phyloP scores from a whole-genome alignment of 768 basidiomycete genomes.

The Galerina marginata region DNA sequence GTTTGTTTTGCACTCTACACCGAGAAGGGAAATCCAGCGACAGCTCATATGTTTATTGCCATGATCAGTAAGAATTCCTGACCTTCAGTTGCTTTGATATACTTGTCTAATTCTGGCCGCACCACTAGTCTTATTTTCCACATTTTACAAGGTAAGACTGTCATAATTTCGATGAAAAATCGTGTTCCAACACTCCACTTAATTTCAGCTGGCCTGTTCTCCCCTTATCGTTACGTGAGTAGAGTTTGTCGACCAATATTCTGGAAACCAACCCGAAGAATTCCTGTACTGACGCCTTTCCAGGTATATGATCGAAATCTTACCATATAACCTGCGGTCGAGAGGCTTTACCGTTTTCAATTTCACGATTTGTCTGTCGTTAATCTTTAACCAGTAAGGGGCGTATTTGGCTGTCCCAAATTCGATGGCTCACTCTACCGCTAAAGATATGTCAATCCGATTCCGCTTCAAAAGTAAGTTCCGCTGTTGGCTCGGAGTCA shows the following conservation, averaged over 20 bases:
- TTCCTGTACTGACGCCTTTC: neutral
- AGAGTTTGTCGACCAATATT: neutral
- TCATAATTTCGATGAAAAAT: neutral
- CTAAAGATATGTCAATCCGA: conserved; percentile 54
- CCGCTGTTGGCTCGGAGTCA: too few relatives aligned
- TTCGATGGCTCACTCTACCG: neutral
- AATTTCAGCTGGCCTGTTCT: conserved; percentile 33
- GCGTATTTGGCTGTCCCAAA: neutral
- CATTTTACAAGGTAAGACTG: conserved; percentile 11
- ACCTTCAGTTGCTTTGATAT: too few relatives aligned
- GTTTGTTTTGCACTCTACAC: conserved; percentile 48
- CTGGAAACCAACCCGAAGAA: neutral
- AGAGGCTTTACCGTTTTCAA: conserved; percentile 72
- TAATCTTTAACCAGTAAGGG: conserved; percentile 69
- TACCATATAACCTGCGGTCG: conserved; percentile 54
- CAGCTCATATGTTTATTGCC: conserved; percentile 62
- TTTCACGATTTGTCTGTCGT: conserved; percentile 60
- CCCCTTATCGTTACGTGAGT: conserved; percentile 39
- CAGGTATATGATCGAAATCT: conserved; percentile 36
- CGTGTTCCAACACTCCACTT: neutral
- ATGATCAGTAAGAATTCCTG: conserved; percentile 41
- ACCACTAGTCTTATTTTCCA: conserved; percentile 15
- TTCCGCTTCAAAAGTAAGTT: conserved; percentile 40
- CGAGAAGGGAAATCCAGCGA: conserved; percentile 40
- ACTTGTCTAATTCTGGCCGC: too few relatives aligned